A percentile compares a stretch with the other conserved stretches of the same genome.
Evolutionary conservation across 306 rosid genomes (phyloP).

Genomic region (Prunus mongolica): DNA sequence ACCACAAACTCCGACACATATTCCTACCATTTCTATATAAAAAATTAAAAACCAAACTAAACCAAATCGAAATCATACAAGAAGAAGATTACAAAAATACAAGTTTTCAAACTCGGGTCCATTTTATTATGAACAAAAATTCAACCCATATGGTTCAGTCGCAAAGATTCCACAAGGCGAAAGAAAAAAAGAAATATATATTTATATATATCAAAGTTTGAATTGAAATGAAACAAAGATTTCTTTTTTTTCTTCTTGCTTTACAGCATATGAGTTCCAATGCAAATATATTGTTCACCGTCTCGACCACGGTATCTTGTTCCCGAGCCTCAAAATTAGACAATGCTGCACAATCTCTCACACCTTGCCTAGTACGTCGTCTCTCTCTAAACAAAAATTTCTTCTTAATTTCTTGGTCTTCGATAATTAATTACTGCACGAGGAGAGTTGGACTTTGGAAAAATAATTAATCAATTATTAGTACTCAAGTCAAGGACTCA

Average conservation of each 20-base stretch:
- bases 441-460: conserved; percentile 27
- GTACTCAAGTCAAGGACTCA: conserved; percentile 1
- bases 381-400: background rate
- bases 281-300: conserved; percentile 41
- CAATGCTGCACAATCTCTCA: conserved; percentile 58
- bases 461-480: conserved; percentile 47
- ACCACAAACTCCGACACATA: conserved; percentile 73
- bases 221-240: conserved; percentile 19
- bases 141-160: conserved; percentile 34
- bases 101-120: conserved; percentile 38
- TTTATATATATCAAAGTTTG: conserved; percentile 25
- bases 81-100: conserved; percentile 23
- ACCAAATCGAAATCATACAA: conserved; percentile 3
- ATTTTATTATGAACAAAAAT: conserved; percentile 30
- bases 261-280: conserved; percentile 46
- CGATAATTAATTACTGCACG: conserved; percentile 31
- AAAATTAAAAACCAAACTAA: conserved; percentile 3
- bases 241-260: conserved; percentile 4
- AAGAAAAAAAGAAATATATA: background rate
- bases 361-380: conserved; percentile 64
- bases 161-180: conserved; percentile 36
- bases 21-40: conserved; percentile 54
- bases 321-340: conserved; percentile 47
- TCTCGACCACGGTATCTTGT: conserved; percentile 70
- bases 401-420: conserved; percentile 4